phyloP scores from a whole-genome alignment of 352 stramenopile genomes.

The Blastocystis sp. region DNA sequence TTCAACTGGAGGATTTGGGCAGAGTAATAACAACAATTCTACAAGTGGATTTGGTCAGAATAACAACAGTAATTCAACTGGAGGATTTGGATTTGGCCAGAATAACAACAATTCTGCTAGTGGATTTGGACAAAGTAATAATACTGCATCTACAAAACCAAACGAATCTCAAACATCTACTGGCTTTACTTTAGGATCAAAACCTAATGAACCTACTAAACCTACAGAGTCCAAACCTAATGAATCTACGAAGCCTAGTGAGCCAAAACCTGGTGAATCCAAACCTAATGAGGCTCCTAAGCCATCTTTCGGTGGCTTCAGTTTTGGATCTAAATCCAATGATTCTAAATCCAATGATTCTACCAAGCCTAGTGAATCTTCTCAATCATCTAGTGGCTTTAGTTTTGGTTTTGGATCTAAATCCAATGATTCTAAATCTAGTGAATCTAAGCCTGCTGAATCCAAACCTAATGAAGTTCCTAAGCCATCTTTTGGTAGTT shows the following conservation, averaged over 20 bases:
- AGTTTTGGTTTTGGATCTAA: neutral
- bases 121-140: neutral
- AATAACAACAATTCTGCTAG: neutral
- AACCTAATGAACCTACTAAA: neutral
- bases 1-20: neutral
- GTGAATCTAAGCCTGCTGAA: neutral
- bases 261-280: neutral
- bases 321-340: neutral
- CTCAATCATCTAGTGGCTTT: neutral
- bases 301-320: neutral
- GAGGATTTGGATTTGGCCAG: neutral
- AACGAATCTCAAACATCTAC: neutral
- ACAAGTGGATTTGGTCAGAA: neutral
- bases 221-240: neutral
- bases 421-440: neutral
- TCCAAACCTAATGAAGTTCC: neutral
- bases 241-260: neutral
- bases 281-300: neutral
- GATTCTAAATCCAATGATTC: neutral
- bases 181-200: neutral
- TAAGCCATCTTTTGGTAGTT: neutral
- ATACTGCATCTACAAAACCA: neutral
- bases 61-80: neutral
- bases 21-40: neutral
- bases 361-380: neutral